phyloP scores from a whole-genome alignment of 2,329 filamentous ascomycete genomes.

The Aspergillus pseudoviridinutans region DNA sequence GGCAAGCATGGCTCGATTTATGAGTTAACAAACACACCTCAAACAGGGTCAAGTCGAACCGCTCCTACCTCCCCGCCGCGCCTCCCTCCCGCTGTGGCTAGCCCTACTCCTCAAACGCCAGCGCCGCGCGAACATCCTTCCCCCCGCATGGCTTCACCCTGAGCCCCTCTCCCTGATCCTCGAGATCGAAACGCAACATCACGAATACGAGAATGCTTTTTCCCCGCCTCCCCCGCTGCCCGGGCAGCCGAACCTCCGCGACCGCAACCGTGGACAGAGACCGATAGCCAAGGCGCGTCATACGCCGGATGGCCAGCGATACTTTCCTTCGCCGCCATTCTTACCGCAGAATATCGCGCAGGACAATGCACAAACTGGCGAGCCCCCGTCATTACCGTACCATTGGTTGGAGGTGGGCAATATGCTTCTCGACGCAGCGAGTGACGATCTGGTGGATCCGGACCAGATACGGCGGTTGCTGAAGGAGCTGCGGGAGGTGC shows the following conservation, averaged over 20 bases:
- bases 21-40: constrained; percentile 6
- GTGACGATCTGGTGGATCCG: constrained; percentile 73
- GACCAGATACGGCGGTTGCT: constrained; percentile 71
- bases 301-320: constrained; percentile 38
- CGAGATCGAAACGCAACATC: constrained; percentile 69
- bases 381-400: constrained; percentile 63
- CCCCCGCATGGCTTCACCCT: constrained; percentile 82
- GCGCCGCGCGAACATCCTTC: constrained; percentile 84
- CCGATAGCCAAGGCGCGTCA: constrained; percentile 26
- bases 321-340: constrained; percentile 66
- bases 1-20: neutral
- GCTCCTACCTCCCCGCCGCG: constrained; percentile 76
- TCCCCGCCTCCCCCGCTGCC: constrained; percentile 70
- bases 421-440: constrained; percentile 77
- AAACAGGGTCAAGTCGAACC: constrained; percentile 69
- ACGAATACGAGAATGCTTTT: constrained; percentile 63
- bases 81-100: constrained; percentile 84
- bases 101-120: constrained; percentile 93
- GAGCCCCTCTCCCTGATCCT: constrained; percentile 73
- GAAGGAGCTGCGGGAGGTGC: constrained; percentile 78
- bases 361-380: constrained; percentile 48
- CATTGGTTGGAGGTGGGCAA: constrained; percentile 94
- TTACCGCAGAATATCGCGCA: constrained; percentile 69
- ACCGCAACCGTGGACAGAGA: constrained; percentile 21
- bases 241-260: constrained; percentile 28